These are phyloP conservation scores for Pilatotrama ljubarskyi DNA, from an alignment of 768 basidiomycete species.

Conservation along the genomic window DNA sequence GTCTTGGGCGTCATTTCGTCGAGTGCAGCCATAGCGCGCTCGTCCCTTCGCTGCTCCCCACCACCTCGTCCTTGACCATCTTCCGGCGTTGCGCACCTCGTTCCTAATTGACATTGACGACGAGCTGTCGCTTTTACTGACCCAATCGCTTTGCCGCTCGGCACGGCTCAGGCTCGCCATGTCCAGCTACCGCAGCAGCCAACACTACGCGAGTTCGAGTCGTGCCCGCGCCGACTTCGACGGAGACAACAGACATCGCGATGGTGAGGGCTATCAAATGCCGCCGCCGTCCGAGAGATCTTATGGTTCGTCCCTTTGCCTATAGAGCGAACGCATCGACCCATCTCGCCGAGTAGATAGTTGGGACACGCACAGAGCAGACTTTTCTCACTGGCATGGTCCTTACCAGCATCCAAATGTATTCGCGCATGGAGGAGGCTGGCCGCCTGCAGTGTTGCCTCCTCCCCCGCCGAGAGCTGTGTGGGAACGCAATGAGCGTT, in stretches of 20 bases:
- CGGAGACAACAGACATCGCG: neutral
- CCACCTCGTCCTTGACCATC: neutral
- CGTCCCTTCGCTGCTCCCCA: neutral
- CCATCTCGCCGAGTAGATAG: slow-evolving; percentile 3
- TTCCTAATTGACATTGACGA: neutral
- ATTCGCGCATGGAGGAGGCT: neutral
- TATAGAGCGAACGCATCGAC: neutral
- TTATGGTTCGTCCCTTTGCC: slow-evolving; percentile 10
- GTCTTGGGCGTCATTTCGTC: neutral
- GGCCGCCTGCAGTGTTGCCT: neutral
- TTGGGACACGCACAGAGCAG: neutral
- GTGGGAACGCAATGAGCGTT: slow-evolving; percentile 4
- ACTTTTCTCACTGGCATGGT: neutral
- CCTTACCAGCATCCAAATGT: neutral
- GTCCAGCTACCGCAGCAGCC: neutral
- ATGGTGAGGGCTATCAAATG: slow-evolving; percentile 13
- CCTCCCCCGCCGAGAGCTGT: neutral
- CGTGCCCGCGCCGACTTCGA: neutral
- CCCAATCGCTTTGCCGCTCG: neutral
- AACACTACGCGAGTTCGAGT: neutral
- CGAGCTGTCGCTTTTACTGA: neutral
- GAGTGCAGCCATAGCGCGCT: neutral
- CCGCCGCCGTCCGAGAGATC: slow-evolving; percentile 2
- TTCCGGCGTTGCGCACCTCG: too few relatives aligned
- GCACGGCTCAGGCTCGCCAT: neutral